Conservation (phyloP, 345 rosid species). For the Kernera saxatilis region DNA sequence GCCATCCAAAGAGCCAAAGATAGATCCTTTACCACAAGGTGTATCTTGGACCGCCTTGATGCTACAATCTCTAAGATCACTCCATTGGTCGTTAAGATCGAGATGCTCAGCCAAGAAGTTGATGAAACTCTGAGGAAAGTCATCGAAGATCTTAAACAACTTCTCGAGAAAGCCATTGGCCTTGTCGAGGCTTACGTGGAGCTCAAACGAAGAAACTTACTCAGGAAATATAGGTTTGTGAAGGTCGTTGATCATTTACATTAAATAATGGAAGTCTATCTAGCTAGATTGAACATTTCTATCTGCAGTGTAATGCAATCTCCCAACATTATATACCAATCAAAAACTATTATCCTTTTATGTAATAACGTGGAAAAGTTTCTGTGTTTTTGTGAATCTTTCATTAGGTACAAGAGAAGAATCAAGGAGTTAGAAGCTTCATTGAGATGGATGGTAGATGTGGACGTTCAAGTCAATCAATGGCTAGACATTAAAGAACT, state of each 20-base stretch:
- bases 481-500: conserved; percentile 10
- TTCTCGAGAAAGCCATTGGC: background rate
- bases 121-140: background rate
- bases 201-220: conserved; percentile 6
- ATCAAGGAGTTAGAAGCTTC: conserved; percentile 18
- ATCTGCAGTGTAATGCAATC: too few relatives aligned
- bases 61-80: background rate
- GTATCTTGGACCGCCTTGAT: conserved; percentile 5
- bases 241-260: background rate
- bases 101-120: background rate
- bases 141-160: background rate
- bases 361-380: too few relatives aligned
- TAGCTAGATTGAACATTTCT: background rate
- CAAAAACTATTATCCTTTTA: too few relatives aligned
- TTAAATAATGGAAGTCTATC: background rate
- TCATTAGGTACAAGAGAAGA: conserved; percentile 3
- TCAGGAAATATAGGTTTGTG: background rate
- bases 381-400: too few relatives aligned
- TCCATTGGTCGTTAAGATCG: background rate
- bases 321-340: too few relatives aligned
- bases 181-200: background rate
- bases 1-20: too few relatives aligned
- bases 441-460: conserved; percentile 11
- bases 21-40: background rate
- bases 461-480: conserved; percentile 20